Base-by-base conservation (phyloP, 225 moss, liverwort and hornwort species). In the Marchantia paleacea region DNA sequence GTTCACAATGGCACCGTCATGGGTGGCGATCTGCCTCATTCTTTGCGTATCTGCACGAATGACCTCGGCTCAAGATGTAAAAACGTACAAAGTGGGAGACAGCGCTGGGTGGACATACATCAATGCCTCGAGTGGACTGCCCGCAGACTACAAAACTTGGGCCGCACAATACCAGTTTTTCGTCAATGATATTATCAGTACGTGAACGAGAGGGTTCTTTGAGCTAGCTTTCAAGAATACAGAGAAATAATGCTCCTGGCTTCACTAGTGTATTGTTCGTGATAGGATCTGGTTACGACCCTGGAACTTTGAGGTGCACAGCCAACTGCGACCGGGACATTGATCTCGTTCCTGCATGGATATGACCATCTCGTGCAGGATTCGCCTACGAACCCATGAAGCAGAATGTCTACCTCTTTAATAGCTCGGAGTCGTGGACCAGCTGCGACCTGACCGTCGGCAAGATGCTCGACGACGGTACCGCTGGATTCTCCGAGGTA, bases 341-440 rank as follows among this genome's bases (percentile, higher is more conserved):
- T 62, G 62, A 62, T 24, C 4, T 62, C 5, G 7, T 62, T 62
- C n/a, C n/a, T 66, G 29, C n/a, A 9, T 63, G 15, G 63, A 4
- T 19, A 22, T 63, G 3, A 28, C 10, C 66, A 66, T 28, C 7
- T 55, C 50, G 24, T 63, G 30, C 77, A 77, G 77, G 31, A 30
- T 82, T 82, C 28, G 63, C 51, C 62, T 82, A 82, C 50, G 71
- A 82, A 22, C 19, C 71, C 7, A 52, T 7, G 28, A 73, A 71
- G 48, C 82, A 82, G 57, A 82, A 22, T 68, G 49, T 82, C 26
- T 82, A 82, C 78, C 70, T 69, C 57, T 82, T 82, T 31, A 15
- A 61, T 16, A 52, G 8, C 3, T 28, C 25, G 49, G 82, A 72
- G 3, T 7, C 12, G 7, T 82, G 82, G 82, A 72, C 51, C 8